A percentile compares a stretch with the other conserved stretches of the same genome.
These are phyloP conservation scores for Apiospora sp. DNA, from an alignment of 2,329 filamentous ascomycete genomes.

Conservation along the genomic window DNA sequence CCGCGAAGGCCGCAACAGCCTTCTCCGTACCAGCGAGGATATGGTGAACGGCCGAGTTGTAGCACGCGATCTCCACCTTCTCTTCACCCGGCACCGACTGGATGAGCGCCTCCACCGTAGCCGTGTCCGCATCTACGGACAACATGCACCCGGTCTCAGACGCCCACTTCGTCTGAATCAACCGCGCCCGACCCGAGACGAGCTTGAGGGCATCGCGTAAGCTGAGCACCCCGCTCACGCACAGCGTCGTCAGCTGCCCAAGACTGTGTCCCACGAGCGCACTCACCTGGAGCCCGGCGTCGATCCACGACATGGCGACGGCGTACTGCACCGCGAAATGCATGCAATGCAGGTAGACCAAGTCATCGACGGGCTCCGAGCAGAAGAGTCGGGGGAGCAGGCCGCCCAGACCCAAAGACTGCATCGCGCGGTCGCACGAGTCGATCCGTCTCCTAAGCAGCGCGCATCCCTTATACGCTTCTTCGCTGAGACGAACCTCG, in stretches of 20 bases:
- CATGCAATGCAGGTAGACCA: constrained; percentile 46
- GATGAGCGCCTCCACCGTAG: background rate
- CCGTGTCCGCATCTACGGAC: constrained; percentile 35
- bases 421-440: constrained; percentile 30
- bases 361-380: constrained; percentile 36
- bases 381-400: constrained; percentile 45
- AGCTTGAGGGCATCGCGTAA: constrained; percentile 43
- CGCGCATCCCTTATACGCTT: background rate
- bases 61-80: constrained; percentile 6
- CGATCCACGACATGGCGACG: constrained; percentile 46
- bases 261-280: constrained; percentile 51
- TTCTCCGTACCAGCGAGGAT: constrained; percentile 4
- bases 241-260: constrained; percentile 51
- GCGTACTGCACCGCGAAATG: constrained; percentile 52
- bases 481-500: background rate
- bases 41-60: background rate
- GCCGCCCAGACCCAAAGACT: constrained; percentile 32
- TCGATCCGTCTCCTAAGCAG: constrained; percentile 37
- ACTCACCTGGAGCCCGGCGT: constrained; percentile 40
- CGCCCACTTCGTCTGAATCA: constrained; percentile 46
- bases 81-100: too few species aligned
- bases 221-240: constrained; percentile 43
- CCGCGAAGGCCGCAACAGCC: background rate
- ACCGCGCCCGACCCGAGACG: constrained; percentile 38
- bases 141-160: constrained; percentile 48